Evolutionary conservation across 2,329 filamentous ascomycete genomes (phyloP).

Genomic region (Orbilia blumenaviensis): DNA sequence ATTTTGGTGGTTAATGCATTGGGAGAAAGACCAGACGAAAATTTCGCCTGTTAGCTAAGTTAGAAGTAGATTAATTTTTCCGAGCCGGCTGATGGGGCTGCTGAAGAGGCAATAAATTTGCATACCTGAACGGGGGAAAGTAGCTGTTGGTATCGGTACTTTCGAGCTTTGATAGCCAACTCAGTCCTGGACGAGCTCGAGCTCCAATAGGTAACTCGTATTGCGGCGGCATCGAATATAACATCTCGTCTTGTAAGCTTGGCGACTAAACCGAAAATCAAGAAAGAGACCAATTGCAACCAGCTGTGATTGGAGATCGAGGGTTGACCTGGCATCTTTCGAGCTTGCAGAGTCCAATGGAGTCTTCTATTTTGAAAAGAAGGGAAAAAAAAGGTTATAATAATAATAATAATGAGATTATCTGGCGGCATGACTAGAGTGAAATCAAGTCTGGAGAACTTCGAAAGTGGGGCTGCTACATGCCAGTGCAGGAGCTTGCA

Average conservation of each 20-base stretch:
- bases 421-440: neutral
- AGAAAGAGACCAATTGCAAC: neutral
- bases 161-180: neutral
- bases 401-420: neutral
- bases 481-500: too few species aligned
- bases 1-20: conserved; percentile 21
- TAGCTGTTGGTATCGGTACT: conserved; percentile 49
- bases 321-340: neutral
- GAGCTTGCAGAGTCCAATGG: neutral
- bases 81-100: conserved; percentile 7
- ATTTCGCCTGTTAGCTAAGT: neutral
- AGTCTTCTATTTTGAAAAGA: conserved; percentile 34
- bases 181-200: conserved; percentile 2
- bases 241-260: conserved; percentile 9
- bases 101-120: neutral
- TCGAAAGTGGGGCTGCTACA: neutral
- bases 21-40: conserved; percentile 37
- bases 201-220: conserved; percentile 26
- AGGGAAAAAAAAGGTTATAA: too few species aligned
- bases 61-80: conserved; percentile 33
- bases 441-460: neutral
- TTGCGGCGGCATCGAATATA: neutral
- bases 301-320: conserved; percentile 2
- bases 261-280: conserved; percentile 38
- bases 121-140: conserved; percentile 7